Base-by-base conservation (phyloP, 345 rosid genomes). In the Lepidium aucheri region DNA sequence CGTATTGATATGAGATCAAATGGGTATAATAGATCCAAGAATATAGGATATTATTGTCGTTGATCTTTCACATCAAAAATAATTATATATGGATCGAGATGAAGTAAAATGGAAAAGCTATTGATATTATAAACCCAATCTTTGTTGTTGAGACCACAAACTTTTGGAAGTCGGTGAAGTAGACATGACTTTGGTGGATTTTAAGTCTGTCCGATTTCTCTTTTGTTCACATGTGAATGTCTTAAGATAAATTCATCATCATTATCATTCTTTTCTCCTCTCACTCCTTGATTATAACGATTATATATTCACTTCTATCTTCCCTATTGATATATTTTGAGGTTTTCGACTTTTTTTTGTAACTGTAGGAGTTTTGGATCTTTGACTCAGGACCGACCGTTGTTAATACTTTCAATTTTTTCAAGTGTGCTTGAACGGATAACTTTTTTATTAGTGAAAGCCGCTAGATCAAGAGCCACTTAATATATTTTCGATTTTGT, bases 171-270 rank as follows among this genome's bases (percentile, higher is more conserved):
- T 24, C 51, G 56, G 55, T 66, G 77, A 73, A 67, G 63, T 43
- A 53, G 73, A 73, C 68, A 67, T 67, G 73, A 67, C 73, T 60
- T 60, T 67, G 2, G 73, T 73, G 77, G 77, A 44, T 67, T 73
- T 49, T 67, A 67, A 52, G 61, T 34, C 66, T 59, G 77, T 66
- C 77, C 67, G 67, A 52, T 52, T 67, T 67, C 58, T 20, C 68
- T 51, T 51, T 24, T 24, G 26, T 24, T 42, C 67, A 51, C 73
- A 73, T 73, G 73, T 73, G 68, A 20, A 58, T 65, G 33, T 58
- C 67, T 65, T 66, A 38, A 52, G 63, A 74, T 66, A 28, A 52
- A 60, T 51, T 45, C 35, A 60, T 74, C 45, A 74, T 73, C 63
- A 43, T n/a, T n/a, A n/a, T 67, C 51, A 59, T 57, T 41, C 54